These are phyloP conservation scores for Podospora pseudocomata DNA, from an alignment of 495 filamentous ascomycete species.

Conservation along the genomic window DNA sequence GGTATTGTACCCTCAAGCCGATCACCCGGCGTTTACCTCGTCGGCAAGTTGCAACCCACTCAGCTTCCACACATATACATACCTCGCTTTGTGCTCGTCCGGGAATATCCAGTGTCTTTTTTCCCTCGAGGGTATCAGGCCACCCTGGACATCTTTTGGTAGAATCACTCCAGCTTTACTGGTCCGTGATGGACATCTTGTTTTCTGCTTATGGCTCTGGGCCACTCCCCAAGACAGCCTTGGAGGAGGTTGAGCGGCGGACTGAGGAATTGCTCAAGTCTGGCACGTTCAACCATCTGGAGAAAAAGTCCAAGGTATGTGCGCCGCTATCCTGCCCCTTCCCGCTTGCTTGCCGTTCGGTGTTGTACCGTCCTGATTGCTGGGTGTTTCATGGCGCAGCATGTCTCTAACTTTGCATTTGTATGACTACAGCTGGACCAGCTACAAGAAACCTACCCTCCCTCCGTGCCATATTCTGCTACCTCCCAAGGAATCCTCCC, in stretches of 20 bases:
- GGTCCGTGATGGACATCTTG: constrained; percentile 25
- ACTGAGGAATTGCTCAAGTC: constrained; percentile 34
- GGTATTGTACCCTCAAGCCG: constrained; percentile 12
- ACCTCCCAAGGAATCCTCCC: constrained; percentile 14
- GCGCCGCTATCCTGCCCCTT: constrained; percentile 1
- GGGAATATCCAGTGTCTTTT: background rate
- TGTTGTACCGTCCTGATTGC: constrained; percentile 19
- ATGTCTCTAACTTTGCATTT: constrained; percentile 29
- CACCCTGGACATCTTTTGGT: background rate
- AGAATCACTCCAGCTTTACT: constrained; percentile 10
- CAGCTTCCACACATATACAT: constrained; percentile 15
- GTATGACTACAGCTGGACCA: constrained; percentile 25
- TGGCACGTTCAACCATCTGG: constrained; percentile 46
- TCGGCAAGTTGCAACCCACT: constrained; percentile 11
- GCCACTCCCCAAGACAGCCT: constrained; percentile 25
- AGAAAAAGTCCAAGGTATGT: constrained; percentile 52
- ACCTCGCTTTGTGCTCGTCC: constrained; percentile 4
- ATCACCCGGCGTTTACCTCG: constrained; percentile 20
- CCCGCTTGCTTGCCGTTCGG: constrained; percentile 13
- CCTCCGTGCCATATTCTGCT: constrained; percentile 20
- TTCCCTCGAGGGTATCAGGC: background rate
- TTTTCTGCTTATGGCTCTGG: constrained; percentile 22
- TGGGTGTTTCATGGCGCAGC: constrained; percentile 25
- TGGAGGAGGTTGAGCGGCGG: constrained; percentile 26
- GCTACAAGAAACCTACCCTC: constrained; percentile 18